These are phyloP conservation scores for Lanmaoa pseudosensibilis DNA, from an alignment of 768 basidiomycete species.

Conservation along the genomic window DNA sequence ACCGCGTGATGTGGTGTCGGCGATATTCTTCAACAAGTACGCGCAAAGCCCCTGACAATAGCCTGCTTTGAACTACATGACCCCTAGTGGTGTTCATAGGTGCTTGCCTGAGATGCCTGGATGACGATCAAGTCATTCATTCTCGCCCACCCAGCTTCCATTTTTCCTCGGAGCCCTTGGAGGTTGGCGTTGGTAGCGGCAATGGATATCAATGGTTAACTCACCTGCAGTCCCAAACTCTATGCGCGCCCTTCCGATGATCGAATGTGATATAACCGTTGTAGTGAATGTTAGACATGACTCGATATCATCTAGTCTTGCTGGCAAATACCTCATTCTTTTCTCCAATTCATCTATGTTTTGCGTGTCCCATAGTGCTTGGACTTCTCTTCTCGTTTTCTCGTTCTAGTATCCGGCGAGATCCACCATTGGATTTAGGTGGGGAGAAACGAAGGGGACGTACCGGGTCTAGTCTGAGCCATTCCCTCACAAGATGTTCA, in stretches of 20 bases:
- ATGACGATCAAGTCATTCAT: constrained; percentile 89
- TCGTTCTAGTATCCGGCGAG: constrained; percentile 33
- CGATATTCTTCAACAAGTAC: constrained; percentile 59
- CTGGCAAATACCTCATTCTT: constrained; percentile 39
- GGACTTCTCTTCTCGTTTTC: constrained; percentile 38
- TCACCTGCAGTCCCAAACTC: constrained; percentile 86
- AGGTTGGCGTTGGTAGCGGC: background rate
- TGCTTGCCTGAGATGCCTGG: constrained; percentile 72
- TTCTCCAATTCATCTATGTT: constrained; percentile 38
- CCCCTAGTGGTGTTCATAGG: background rate
- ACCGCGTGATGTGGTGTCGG: constrained; percentile 56
- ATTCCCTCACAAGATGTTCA: constrained; percentile 47
- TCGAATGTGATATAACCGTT: background rate
- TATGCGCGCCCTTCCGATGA: constrained; percentile 57
- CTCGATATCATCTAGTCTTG: background rate
- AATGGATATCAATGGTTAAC: constrained; percentile 4
- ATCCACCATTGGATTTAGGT: background rate
- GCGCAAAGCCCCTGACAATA: constrained; percentile 66
- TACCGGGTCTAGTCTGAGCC: constrained; percentile 52
- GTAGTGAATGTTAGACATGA: background rate
- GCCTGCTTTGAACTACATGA: background rate
- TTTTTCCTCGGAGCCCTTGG: constrained; percentile 70
- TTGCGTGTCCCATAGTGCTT: constrained; percentile 32
- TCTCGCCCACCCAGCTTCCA: constrained; percentile 89
- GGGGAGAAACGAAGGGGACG: background rate